A percentile compares a stretch with the other conserved stretches of the same genome.
Conservation (phyloP, 2,329 filamentous ascomycete species). For the Aureobasidium lini region DNA sequence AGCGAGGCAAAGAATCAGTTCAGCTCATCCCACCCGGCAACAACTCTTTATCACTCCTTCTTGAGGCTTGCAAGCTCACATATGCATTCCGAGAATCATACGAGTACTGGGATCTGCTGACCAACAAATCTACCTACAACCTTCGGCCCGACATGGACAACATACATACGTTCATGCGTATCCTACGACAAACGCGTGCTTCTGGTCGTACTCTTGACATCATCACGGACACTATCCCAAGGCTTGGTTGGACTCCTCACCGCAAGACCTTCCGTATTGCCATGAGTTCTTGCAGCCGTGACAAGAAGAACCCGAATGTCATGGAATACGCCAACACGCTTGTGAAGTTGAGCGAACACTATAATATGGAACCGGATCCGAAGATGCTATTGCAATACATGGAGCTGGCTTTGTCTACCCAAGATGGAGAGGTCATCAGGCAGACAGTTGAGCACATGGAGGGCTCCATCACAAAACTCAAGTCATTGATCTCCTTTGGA, state of each 20-base stretch:
- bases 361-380: slow-evolving; percentile 42
- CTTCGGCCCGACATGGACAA: slow-evolving; percentile 66
- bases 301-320: slow-evolving; percentile 66
- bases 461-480: slow-evolving; percentile 19
- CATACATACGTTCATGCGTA: slow-evolving; percentile 59
- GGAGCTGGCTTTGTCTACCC: slow-evolving; percentile 43
- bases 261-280: slow-evolving; percentile 60
- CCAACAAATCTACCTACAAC: slow-evolving; percentile 42
- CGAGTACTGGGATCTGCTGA: slow-evolving; percentile 72
- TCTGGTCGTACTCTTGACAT: slow-evolving; percentile 50
- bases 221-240: slow-evolving; percentile 25
- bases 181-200: slow-evolving; percentile 58
- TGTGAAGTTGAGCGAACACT: slow-evolving; percentile 54
- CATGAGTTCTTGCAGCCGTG: slow-evolving; percentile 64
- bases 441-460: slow-evolving; percentile 21
- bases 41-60: slow-evolving; percentile 58
- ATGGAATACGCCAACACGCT: slow-evolving; percentile 59
- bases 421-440: slow-evolving; percentile 23
- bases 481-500: slow-evolving; percentile 20
- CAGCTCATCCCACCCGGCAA: slow-evolving; percentile 43
- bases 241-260: slow-evolving; percentile 25
- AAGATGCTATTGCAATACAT: slow-evolving; percentile 50
- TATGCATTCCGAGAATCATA: slow-evolving; percentile 53
- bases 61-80: slow-evolving; percentile 56
- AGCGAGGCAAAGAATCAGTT: not conserved